Evolutionary conservation across 75 land plant genomes (phyloP).

Genomic region (Adiantum capillusveneris): DNA sequence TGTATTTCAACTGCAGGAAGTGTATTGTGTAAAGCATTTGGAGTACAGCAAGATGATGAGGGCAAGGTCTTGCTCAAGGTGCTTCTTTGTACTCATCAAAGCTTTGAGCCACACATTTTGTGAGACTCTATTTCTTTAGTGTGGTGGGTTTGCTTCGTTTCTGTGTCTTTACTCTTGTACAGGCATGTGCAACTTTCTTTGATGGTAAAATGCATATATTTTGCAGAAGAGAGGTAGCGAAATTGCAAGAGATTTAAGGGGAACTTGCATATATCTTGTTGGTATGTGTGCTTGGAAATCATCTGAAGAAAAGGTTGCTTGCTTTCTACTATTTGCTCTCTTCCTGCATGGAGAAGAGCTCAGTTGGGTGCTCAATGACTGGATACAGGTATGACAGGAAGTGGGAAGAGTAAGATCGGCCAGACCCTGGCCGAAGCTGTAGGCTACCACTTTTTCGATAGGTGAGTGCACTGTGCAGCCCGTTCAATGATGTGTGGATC

Average conservation of each 20-base stretch:
- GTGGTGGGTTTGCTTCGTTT: too few relatives aligned
- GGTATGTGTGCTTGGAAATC: constrained; percentile 30
- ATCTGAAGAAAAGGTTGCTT: background rate
- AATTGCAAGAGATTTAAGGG: constrained; percentile 39
- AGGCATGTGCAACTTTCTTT: too few relatives aligned
- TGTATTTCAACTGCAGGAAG: too few relatives aligned
- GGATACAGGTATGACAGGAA: constrained; percentile 29
- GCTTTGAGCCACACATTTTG: too few relatives aligned
- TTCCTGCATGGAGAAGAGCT: background rate
- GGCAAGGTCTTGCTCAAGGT: too few relatives aligned
- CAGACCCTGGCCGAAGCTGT: constrained; percentile 22
- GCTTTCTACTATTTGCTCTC: too few relatives aligned
- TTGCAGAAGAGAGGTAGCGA: constrained; percentile 62
- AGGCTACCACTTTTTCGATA: constrained; percentile 31
- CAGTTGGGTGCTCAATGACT: background rate
- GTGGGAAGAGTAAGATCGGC: constrained; percentile 27
- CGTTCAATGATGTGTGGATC: too few relatives aligned
- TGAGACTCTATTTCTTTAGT: background rate
- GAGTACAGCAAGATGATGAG: too few relatives aligned
- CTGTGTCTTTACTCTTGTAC: too few relatives aligned
- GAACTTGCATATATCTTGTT: constrained; percentile 82
- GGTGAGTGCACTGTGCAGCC: too few relatives aligned
- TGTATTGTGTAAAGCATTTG: too few relatives aligned
- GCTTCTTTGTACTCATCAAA: too few relatives aligned
- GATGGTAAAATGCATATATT: background rate